These are phyloP conservation scores for Sphaerulina vaccinii DNA, from an alignment of 2,329 filamentous ascomycete genomes.

Conservation along the genomic window DNA sequence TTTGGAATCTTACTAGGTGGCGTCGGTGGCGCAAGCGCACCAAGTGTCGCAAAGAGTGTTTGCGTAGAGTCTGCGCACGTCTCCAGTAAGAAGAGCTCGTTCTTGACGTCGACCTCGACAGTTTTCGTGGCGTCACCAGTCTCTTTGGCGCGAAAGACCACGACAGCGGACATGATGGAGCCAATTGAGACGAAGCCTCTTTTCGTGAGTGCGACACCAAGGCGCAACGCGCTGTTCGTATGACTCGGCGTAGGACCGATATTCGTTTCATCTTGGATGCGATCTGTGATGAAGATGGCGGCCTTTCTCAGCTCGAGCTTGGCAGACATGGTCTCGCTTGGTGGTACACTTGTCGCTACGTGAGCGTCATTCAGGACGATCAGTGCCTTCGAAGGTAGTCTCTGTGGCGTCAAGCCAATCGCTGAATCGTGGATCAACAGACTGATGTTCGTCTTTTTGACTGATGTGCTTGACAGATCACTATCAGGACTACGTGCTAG, in stretches of 20 bases:
- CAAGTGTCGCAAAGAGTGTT: conserved; percentile 76
- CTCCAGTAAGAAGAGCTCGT: conserved; percentile 85
- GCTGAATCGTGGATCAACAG: conserved; percentile 78
- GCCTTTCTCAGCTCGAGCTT: conserved; percentile 73
- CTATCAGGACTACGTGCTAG: conserved; percentile 31
- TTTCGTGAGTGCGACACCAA: conserved; percentile 51
- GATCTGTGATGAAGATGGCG: conserved; percentile 79
- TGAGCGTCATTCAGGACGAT: conserved; percentile 77
- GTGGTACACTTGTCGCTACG: conserved; percentile 66
- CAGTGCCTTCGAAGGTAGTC: conserved; percentile 70
- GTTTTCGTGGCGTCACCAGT: conserved; percentile 60
- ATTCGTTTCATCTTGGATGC: conserved; percentile 53
- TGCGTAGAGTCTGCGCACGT: conserved; percentile 97
- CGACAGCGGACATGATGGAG: conserved; percentile 78
- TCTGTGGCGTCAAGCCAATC: conserved; percentile 79
- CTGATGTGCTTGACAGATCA: conserved; percentile 29
- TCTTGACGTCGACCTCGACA: conserved; percentile 76
- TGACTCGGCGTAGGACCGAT: conserved; percentile 7
- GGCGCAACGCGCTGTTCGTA: conserved; percentile 25
- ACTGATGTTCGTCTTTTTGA: conserved; percentile 60
- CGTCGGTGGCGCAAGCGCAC: conserved; percentile 77
- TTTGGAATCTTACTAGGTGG: conserved; percentile 79
- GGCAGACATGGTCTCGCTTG: conserved; percentile 62
- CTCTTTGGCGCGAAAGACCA: conserved; percentile 60
- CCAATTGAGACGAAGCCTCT: conserved; percentile 83